These are phyloP conservation scores for Tetracladium maxilliforme DNA, from an alignment of 2,329 filamentous ascomycete species.

Conservation along the genomic window DNA sequence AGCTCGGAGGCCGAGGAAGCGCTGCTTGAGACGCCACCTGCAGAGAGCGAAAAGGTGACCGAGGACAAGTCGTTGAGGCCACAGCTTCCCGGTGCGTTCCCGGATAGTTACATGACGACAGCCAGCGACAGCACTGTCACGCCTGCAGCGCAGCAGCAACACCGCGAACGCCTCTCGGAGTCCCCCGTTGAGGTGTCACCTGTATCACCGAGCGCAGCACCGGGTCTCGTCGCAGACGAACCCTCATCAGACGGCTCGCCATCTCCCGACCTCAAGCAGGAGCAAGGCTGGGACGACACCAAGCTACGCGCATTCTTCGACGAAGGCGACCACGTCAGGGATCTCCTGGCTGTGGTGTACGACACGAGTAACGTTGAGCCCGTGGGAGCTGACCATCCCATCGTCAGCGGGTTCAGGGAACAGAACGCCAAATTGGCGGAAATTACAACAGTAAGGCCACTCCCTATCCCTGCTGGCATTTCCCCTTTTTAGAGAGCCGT, in stretches of 20 bases:
- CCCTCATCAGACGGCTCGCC: slow-evolving; percentile 49
- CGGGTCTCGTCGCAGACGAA: slow-evolving; percentile 34
- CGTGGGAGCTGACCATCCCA: slow-evolving; percentile 70
- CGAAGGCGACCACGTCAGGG: slow-evolving; percentile 74
- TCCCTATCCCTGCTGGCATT: background rate
- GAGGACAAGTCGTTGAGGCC: slow-evolving; percentile 4
- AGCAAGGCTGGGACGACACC: slow-evolving; percentile 70
- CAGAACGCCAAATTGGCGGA: slow-evolving; percentile 76
- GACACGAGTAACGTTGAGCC: slow-evolving; percentile 77
- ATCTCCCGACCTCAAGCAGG: slow-evolving; percentile 43
- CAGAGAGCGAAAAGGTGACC: slow-evolving; percentile 1
- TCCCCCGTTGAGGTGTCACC: slow-evolving; percentile 7
- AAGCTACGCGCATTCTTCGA: slow-evolving; percentile 83
- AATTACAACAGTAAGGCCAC: slow-evolving; percentile 55
- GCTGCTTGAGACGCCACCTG: slow-evolving; percentile 8
- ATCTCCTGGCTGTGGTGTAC: slow-evolving; percentile 82
- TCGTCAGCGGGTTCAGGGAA: slow-evolving; percentile 71
- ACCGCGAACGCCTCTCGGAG: slow-evolving; percentile 11
- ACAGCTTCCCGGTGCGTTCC: slow-evolving; percentile 15
- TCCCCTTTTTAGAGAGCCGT: slow-evolving; percentile 1
- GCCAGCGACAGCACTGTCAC: slow-evolving; percentile 2
- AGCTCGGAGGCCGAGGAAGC: background rate
- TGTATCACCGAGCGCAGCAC: slow-evolving; percentile 22
- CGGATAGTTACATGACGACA: slow-evolving; percentile 13
- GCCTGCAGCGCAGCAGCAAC: slow-evolving; percentile 7